Evolutionary conservation across 805 yeast species (phyloP).

Genomic region (Saccharomycopsis sp.): DNA sequence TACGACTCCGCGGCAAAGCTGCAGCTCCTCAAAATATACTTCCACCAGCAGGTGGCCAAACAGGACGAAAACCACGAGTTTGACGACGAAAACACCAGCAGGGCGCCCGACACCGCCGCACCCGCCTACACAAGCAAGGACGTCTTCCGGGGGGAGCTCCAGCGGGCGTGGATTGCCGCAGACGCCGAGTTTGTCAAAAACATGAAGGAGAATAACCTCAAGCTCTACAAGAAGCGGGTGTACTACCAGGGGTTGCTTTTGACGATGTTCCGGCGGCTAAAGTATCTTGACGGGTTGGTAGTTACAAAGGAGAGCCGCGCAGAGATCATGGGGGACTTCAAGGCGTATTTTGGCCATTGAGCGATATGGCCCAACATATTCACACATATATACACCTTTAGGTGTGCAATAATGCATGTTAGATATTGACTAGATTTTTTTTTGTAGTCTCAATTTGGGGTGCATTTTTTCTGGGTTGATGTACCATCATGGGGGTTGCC

Average conservation of each 20-base stretch:
- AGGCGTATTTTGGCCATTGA: neutral
- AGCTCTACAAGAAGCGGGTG: constrained; percentile 16
- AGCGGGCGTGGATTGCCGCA: constrained; percentile 12
- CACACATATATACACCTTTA: no score
- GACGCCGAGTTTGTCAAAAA: constrained; percentile 15
- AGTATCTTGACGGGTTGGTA: constrained; percentile 18
- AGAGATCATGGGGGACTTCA: constrained; percentile 13
- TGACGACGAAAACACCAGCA: neutral
- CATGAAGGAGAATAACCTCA: constrained; percentile 8
- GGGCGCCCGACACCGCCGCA: neutral
- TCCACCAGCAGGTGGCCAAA: constrained; percentile 8
- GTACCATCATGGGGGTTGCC: no score
- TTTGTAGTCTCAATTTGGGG: no score
- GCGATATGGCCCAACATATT: no score
- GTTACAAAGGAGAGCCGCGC: constrained; percentile 9
- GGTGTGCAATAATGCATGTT: no score
- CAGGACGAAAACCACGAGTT: constrained; percentile 18
- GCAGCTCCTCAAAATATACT: constrained; percentile 10
- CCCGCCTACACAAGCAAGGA: neutral
- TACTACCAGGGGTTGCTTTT: constrained; percentile 19
- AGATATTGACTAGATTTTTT: no score
- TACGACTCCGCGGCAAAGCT: constrained; percentile 6
- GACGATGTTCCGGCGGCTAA: constrained; percentile 12
- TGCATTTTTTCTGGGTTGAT: no score
- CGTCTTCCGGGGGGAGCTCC: constrained; percentile 17